Percentiles rank a stretch among this genome's conserved stretches.
Evolutionary conservation across 2,329 filamentous ascomycete genomes (phyloP).

Genomic region (Botrytis byssoidea): DNA sequence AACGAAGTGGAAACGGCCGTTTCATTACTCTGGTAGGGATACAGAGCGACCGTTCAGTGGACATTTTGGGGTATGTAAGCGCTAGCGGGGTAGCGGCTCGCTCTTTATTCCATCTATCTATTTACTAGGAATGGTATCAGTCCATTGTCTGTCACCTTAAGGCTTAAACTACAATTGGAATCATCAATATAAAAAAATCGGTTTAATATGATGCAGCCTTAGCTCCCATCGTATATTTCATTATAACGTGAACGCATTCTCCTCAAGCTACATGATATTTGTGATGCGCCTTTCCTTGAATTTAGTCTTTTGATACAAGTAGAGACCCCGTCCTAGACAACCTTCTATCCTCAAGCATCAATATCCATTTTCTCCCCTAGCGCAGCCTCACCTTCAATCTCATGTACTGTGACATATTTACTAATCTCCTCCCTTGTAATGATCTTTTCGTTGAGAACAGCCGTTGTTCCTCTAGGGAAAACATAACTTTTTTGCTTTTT

Average conservation of each 20-base stretch:
- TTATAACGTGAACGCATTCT: conserved; percentile 14
- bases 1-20: not conserved
- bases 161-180: not conserved
- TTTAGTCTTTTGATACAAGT: conserved; percentile 20
- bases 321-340: conserved; percentile 4
- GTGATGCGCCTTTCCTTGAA: conserved; percentile 20
- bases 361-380: conserved; percentile 70
- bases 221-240: conserved; percentile 7
- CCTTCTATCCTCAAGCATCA: conserved; percentile 49
- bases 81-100: conserved; percentile 1
- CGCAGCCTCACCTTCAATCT: conserved; percentile 58
- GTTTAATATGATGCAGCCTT: not conserved
- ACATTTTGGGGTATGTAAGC: not conserved
- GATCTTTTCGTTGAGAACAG: conserved; percentile 91
- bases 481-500: conserved; percentile 92
- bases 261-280: conserved; percentile 28
- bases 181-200: not conserved
- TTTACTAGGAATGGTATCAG: not conserved
- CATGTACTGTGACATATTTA: conserved; percentile 90
- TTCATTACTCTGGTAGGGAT: not conserved
- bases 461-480: conserved; percentile 90
- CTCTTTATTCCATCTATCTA: not conserved
- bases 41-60: not conserved
- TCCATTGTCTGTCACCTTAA: not conserved
- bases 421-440: conserved; percentile 92